These are phyloP conservation scores for Blepharisma undulans DNA, from an alignment of 169 alveolate species.

Conservation along the genomic window DNA sequence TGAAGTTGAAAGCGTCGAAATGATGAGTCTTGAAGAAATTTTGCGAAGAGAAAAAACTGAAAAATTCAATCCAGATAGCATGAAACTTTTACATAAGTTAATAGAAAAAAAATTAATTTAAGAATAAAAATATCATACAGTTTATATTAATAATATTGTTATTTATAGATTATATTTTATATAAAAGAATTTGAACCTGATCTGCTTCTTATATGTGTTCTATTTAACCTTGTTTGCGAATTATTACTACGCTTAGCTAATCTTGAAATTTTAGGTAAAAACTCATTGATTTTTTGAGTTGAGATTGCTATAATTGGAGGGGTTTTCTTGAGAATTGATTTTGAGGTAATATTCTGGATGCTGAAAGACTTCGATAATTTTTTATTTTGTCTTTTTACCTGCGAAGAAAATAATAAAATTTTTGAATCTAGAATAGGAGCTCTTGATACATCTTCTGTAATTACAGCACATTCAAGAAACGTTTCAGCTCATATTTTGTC, in stretches of 20 bases:
- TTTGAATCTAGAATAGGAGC: neutral
- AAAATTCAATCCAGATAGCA: conserved; percentile 33
- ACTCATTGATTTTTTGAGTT: neutral
- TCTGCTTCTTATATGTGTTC: neutral
- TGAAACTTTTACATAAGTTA: neutral
- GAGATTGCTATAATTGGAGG: neutral
- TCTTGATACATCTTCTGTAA: neutral
- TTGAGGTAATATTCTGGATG: neutral
- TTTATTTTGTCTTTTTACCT: neutral
- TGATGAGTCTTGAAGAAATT: conserved; percentile 23
- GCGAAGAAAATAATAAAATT: neutral
- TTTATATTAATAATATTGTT: no score
- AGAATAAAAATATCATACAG: no score
- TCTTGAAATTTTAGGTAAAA: neutral
- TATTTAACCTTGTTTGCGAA: neutral
- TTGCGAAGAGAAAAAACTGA: neutral
- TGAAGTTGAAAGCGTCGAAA: conserved; percentile 25
- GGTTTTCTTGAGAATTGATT: neutral
- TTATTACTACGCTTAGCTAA: neutral
- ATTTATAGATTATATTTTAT: neutral
- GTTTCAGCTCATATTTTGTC: neutral
- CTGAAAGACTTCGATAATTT: neutral
- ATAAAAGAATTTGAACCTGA: neutral
- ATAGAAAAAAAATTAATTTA: no score
- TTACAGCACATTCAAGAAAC: neutral